phyloP scores from a whole-genome alignment of 352 stramenopile species.

The Phytophthora cactorum region DNA sequence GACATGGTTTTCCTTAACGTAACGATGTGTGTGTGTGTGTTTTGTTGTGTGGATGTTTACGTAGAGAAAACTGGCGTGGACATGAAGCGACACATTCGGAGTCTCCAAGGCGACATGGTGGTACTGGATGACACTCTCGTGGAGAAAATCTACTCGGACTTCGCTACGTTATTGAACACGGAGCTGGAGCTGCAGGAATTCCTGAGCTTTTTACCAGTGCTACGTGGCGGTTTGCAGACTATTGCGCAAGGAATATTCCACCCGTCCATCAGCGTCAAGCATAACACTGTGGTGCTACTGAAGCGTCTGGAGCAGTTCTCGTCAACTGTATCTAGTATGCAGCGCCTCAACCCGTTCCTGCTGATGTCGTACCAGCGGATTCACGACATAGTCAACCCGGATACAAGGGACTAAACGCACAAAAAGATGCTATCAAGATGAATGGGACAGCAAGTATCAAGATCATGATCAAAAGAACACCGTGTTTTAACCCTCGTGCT shows the following conservation, averaged over 20 bases:
- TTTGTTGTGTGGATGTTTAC: conserved; percentile 54
- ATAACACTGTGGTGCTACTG: conserved; percentile 88
- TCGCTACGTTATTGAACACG: conserved; percentile 70
- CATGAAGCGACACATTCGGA: conserved; percentile 82
- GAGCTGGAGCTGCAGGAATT: conserved; percentile 88
- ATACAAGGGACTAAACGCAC: conserved; percentile 39
- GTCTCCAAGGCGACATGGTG: conserved; percentile 75
- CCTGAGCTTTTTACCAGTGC: conserved; percentile 80
- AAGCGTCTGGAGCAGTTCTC: conserved; percentile 86
- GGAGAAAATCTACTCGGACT: conserved; percentile 86
- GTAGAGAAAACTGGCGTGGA: conserved; percentile 82
- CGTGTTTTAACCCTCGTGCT: conserved; percentile 9
- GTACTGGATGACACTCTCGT: conserved; percentile 81
- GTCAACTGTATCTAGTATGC: conserved; percentile 74
- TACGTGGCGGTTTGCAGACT: conserved; percentile 77
- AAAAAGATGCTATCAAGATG: not conserved
- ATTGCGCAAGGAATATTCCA: conserved; percentile 90
- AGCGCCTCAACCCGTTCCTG: conserved; percentile 78
- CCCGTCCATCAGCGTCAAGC: conserved; percentile 86
- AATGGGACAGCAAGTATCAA: conserved; percentile 5
- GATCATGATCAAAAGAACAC: conserved; percentile 13
- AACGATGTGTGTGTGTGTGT: conserved; percentile 8
- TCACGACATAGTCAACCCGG: conserved; percentile 74
- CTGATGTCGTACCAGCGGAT: conserved; percentile 88
- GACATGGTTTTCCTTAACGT: conserved; percentile 56